Conservation (phyloP, 2,329 filamentous ascomycete genomes). For the Monosporascus sp. region DNA sequence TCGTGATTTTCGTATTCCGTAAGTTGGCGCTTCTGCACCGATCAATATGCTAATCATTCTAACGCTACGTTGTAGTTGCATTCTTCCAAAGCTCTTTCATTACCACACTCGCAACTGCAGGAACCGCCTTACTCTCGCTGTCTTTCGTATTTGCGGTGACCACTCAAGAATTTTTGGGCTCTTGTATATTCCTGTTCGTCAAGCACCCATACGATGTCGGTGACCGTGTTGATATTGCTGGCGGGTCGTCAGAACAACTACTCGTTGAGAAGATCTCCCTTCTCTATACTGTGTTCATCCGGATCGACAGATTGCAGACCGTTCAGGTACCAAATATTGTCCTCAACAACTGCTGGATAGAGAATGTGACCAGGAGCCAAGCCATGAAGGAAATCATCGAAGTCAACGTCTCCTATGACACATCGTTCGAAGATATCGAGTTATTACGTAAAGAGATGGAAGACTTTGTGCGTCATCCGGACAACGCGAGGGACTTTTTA, state of each 20-base stretch:
- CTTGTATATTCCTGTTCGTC: constrained; percentile 97
- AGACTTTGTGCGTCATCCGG: constrained; percentile 73
- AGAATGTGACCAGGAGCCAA: constrained; percentile 87
- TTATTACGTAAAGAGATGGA: constrained; percentile 79
- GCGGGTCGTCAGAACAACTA: constrained; percentile 54
- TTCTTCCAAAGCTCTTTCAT: constrained; percentile 86
- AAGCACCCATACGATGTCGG: constrained; percentile 98
- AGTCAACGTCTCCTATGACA: constrained; percentile 79
- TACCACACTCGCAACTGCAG: constrained; percentile 80
- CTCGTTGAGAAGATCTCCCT: constrained; percentile 92
- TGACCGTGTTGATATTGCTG: constrained; percentile 79
- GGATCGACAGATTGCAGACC: constrained; percentile 74
- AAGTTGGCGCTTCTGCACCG: constrained; percentile 28
- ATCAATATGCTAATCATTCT: too few species aligned
- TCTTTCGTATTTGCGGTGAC: constrained; percentile 95
- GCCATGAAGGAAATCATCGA: constrained; percentile 84
- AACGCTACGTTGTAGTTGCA: constrained; percentile 49
- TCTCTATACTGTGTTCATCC: constrained; percentile 86
- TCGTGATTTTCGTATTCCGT: constrained; percentile 79
- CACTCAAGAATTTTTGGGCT: constrained; percentile 91
- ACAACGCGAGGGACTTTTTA: constrained; percentile 89
- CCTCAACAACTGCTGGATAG: constrained; percentile 88
- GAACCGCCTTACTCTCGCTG: constrained; percentile 87
- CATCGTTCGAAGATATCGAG: constrained; percentile 84
- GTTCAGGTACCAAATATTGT: constrained; percentile 85